Percentiles rank a stretch among this genome's conserved stretches.
Evolutionary conservation across 148 eudicot genomes (phyloP).

Genomic region (Cornus suecica): DNA sequence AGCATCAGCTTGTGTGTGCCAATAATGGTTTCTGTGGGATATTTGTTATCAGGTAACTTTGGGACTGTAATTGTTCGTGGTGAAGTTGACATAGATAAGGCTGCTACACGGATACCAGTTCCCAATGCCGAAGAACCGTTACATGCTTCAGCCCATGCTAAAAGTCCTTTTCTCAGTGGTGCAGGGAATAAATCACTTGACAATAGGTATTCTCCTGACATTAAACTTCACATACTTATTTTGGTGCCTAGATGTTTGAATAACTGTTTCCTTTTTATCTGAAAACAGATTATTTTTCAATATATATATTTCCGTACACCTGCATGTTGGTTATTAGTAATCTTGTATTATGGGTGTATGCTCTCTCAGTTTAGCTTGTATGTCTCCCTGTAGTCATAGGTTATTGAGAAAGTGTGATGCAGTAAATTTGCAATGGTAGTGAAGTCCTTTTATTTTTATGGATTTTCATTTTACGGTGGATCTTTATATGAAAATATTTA

Average conservation of each 20-base stretch:
- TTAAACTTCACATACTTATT: background rate
- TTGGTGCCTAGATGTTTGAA: background rate
- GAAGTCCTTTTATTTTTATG: background rate
- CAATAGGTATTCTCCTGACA: slow-evolving; percentile 39
- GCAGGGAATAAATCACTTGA: slow-evolving; percentile 37
- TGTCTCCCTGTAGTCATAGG: background rate
- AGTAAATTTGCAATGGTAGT: background rate
- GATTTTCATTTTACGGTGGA: background rate
- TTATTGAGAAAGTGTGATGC: background rate
- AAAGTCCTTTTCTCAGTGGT: slow-evolving; percentile 34
- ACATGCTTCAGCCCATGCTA: slow-evolving; percentile 27
- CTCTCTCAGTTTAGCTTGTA: background rate
- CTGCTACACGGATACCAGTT: slow-evolving; percentile 24
- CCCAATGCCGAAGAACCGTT: slow-evolving; percentile 26
- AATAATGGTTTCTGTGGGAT: slow-evolving; percentile 8
- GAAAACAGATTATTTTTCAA: background rate
- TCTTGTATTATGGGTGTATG: background rate
- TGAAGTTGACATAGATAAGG: slow-evolving; percentile 48
- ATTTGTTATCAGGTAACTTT: slow-evolving; percentile 61
- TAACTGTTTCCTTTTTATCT: background rate
- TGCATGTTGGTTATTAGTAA: background rate
- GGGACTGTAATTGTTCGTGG: slow-evolving; percentile 85
- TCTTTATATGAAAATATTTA: background rate
- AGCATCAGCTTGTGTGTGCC: background rate
- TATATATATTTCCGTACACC: background rate